These are phyloP conservation scores for Pistacia atlantica DNA, from an alignment of 345 rosid genomes.

Conservation along the genomic window DNA sequence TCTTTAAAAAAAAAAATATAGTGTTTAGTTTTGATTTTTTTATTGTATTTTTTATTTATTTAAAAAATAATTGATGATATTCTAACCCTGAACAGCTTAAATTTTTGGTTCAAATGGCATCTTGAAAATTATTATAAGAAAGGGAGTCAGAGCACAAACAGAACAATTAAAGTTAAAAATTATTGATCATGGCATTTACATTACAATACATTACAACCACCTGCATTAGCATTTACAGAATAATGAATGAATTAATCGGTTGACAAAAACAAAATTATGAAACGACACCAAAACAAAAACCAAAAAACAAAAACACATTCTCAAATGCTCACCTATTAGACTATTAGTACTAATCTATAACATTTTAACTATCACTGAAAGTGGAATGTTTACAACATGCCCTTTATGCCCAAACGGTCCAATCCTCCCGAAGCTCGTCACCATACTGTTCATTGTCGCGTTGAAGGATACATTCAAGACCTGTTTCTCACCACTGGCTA, in stretches of 20 bases:
- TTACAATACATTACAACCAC: not conserved
- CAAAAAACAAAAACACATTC: not conserved
- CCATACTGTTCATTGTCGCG: conserved; percentile 52
- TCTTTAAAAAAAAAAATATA: too few relatives aligned
- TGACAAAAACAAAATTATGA: conserved; percentile 5
- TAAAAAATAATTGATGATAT: too few relatives aligned
- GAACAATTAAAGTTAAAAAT: not conserved
- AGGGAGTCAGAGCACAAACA: too few relatives aligned
- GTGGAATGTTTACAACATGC: conserved; percentile 71
- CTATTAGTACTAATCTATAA: conserved; percentile 28
- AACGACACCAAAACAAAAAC: not conserved
- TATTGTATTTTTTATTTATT: too few relatives aligned
- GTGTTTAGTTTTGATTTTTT: too few relatives aligned
- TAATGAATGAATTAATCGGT: conserved; percentile 45
- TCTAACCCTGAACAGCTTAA: too few relatives aligned
- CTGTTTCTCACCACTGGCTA: conserved; percentile 59
- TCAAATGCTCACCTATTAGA: conserved; percentile 13
- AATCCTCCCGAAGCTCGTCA: conserved; percentile 70
- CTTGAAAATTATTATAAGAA: too few relatives aligned
- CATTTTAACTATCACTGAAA: conserved; percentile 54
- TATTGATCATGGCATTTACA: conserved; percentile 12
- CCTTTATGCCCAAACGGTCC: conserved; percentile 66
- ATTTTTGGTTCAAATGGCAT: too few relatives aligned
- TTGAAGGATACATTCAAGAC: conserved; percentile 49
- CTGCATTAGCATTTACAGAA: conserved; percentile 43